Evolutionary conservation across 371 early-diverging fungal species (phyloP), one percentile per base, ranked within the genome.

Genomic region (Mortierella sp.): DNA sequence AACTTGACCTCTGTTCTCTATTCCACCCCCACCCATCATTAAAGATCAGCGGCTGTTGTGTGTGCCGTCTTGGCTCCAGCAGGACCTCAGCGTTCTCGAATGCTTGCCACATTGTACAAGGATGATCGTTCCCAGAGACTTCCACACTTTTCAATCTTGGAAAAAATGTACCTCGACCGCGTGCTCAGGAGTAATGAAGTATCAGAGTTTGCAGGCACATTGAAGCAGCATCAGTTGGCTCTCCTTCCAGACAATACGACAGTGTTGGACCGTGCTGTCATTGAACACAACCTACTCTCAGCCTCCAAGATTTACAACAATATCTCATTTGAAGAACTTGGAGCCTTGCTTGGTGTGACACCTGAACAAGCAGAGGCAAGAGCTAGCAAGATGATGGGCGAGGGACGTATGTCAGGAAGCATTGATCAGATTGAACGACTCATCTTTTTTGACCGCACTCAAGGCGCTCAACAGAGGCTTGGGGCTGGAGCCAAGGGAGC

Each of bases 41-140:
- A n/a, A n/a, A 91, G 91, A 49, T 84, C 84, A 0, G 86, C 86
- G 3, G 89, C 91, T 16, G 88, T 91, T 3, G 87, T 86, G 63
- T 96, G 96, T 68, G 93, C 95, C 0, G 91, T 96, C 0, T 82
- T 97, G 59, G 95, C 96, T 3, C 91, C 91, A 16, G 98, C 98
- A 7, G 96, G 98, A 0, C 96, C 96, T 21, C 92, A 91, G 52
- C 87, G 96, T 43, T 89, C 92, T 23, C 91, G 97, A 24, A 86
- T 91, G 72, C 83, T 97, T 28, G 94, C 96, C 0, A 93, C 92
- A 4, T 82, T 97, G n/a, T 94, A 95, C 83, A 95, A 94, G 68
- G 96, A 96, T 62, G 95, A 94, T 53, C 87, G 96, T 48, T 88
- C 92, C 21, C 90, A 87, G 43, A 83, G 84, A 24, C 81, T 89